A percentile compares a stretch with the other conserved stretches of the same genome.
Conservation (phyloP, 176 grass and related monocot genomes). For the Carex cristatella region DNA sequence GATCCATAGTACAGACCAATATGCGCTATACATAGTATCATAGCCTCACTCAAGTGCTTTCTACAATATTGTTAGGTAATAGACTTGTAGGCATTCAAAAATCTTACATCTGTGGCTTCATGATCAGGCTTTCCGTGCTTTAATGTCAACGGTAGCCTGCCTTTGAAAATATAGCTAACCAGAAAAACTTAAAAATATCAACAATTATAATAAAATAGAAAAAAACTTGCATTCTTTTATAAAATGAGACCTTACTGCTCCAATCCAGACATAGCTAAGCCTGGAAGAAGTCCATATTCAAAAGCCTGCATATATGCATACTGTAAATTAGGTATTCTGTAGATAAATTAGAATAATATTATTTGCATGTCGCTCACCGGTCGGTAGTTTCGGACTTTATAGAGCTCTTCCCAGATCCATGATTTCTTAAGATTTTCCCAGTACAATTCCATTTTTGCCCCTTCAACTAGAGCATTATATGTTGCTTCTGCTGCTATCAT, state of each 20-base stretch:
- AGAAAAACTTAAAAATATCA: constrained; percentile 19
- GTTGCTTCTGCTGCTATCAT: constrained; percentile 84
- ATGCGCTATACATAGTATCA: too few relatives aligned
- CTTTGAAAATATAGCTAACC: constrained; percentile 83
- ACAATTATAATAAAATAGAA: constrained; percentile 10
- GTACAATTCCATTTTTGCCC: constrained; percentile 79
- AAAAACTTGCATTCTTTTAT: constrained; percentile 7
- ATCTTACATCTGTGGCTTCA: constrained; percentile 79
- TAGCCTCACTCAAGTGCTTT: too few relatives aligned
- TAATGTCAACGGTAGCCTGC: constrained; percentile 67
- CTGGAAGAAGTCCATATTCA: constrained; percentile 77
- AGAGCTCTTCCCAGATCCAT: constrained; percentile 96
- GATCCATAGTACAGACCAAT: too few relatives aligned
- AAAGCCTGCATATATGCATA: constrained; percentile 57
- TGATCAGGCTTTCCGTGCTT: constrained; percentile 92
- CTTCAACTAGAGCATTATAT: constrained; percentile 63
- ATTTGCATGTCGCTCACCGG: constrained; percentile 47
- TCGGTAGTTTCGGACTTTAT: constrained; percentile 84
- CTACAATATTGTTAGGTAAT: not conserved
- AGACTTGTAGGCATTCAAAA: constrained; percentile 15
- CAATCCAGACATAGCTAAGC: constrained; percentile 85
- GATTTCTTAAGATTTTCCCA: constrained; percentile 86
- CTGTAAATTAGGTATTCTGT: not conserved
- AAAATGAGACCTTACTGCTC: constrained; percentile 52
- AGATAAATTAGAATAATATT: not conserved